Percentiles rank a stretch among this genome's conserved stretches.
Conservation (phyloP, 148 eudicot genomes). For the Pharnaceum exiguum region DNA sequence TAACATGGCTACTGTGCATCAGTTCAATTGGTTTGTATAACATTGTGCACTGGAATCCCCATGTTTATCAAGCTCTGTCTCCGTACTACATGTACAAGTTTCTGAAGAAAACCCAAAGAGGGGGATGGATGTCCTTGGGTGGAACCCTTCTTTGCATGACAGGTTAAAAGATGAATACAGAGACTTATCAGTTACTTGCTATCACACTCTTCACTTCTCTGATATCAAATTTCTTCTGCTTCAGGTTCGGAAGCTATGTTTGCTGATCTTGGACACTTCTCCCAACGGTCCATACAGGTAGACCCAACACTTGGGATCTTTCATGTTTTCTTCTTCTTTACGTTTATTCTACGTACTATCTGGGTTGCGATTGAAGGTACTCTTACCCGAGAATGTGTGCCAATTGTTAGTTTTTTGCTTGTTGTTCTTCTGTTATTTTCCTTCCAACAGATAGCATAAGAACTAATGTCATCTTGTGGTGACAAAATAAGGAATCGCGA, state of each 20-base stretch:
- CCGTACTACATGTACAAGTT: constrained; percentile 66
- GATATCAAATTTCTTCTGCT: constrained; percentile 1
- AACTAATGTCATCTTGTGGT: too few relatives aligned
- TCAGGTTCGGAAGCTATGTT: constrained; percentile 88
- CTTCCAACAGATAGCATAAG: too few relatives aligned
- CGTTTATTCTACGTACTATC: too few relatives aligned
- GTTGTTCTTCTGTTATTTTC: too few relatives aligned
- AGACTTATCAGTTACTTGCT: background rate
- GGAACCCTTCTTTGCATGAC: constrained; percentile 67
- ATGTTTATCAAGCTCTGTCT: constrained; percentile 59
- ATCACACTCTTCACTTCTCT: background rate
- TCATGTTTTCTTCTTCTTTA: background rate
- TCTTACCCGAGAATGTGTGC: too few relatives aligned
- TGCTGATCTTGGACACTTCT: constrained; percentile 60
- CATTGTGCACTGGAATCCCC: constrained; percentile 45
- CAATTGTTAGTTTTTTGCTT: too few relatives aligned
- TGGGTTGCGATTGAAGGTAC: too few relatives aligned
- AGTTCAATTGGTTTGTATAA: constrained; percentile 68
- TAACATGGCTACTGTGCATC: constrained; percentile 69
- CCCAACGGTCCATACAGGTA: constrained; percentile 33
- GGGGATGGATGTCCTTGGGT: constrained; percentile 68
- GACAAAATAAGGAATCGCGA: too few relatives aligned
- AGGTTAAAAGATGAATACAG: constrained; percentile 37
- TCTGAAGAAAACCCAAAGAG: constrained; percentile 34
- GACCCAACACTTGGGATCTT: background rate